These are phyloP conservation scores for Dipodascopsis uninucleata DNA, from an alignment of 805 yeast species.

Conservation along the genomic window DNA sequence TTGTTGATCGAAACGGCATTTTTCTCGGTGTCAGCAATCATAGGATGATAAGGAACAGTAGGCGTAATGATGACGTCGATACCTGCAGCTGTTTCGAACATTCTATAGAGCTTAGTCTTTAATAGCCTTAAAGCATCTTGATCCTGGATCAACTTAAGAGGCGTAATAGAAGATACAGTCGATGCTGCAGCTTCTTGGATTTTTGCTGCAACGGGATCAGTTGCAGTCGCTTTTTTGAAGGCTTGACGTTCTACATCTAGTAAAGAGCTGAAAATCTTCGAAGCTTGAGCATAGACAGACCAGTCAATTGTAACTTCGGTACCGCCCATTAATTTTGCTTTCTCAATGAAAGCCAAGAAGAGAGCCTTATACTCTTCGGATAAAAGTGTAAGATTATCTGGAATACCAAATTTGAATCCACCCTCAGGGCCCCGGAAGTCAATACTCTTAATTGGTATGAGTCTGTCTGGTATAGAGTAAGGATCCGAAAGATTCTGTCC, in stretches of 20 bases:
- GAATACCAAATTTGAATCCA: slow-evolving; percentile 24
- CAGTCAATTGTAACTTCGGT: slow-evolving; percentile 18
- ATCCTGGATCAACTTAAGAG: slow-evolving; percentile 11
- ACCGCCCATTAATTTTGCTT: slow-evolving; percentile 19
- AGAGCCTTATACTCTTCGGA: slow-evolving; percentile 10
- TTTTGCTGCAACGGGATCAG: slow-evolving; percentile 5
- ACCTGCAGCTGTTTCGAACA: slow-evolving; percentile 21
- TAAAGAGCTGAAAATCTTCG: slow-evolving; percentile 6
- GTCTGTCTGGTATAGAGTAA: slow-evolving; percentile 17
- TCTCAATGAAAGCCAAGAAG: slow-evolving; percentile 9
- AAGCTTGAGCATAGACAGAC: slow-evolving; percentile 7
- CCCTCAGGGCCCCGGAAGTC: slow-evolving; percentile 28
- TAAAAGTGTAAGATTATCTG: slow-evolving; percentile 11
- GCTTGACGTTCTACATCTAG: slow-evolving; percentile 19
- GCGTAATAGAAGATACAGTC: slow-evolving; percentile 9
- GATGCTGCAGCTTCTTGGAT: slow-evolving; percentile 3
- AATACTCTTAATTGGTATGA: slow-evolving; percentile 22
- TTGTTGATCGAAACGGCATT: slow-evolving; percentile 10
- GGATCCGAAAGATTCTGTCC: slow-evolving; percentile 18
- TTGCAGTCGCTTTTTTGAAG: background rate
- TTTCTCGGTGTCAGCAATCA: background rate
- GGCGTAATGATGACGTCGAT: slow-evolving; percentile 23
- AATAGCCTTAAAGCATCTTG: slow-evolving; percentile 15
- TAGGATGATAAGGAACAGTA: slow-evolving; percentile 20
- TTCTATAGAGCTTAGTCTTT: slow-evolving; percentile 16